phyloP scores from a whole-genome alignment of 805 yeast genomes.

The Spathaspora passalidarum region DNA sequence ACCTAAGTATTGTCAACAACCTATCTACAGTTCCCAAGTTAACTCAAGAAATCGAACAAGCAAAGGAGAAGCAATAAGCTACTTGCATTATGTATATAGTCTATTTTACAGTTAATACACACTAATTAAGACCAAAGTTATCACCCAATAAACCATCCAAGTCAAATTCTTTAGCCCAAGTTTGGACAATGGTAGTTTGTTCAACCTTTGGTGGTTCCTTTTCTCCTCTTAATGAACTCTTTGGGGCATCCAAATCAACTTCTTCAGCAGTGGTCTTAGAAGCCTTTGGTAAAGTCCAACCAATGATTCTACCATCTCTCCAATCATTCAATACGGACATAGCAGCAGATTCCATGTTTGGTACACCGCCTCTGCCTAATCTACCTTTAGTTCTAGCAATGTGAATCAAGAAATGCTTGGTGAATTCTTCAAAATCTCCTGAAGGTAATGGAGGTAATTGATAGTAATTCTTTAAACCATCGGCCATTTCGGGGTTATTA shows the following conservation, averaged over 20 bases:
- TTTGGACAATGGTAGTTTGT: conserved; percentile 75
- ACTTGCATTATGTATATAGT: background rate
- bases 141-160: conserved; percentile 72
- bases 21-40: conserved; percentile 9
- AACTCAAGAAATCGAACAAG: background rate
- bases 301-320: conserved; percentile 93
- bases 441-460: conserved; percentile 78
- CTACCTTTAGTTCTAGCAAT: conserved; percentile 92
- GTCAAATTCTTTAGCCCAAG: conserved; percentile 94
- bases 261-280: conserved; percentile 34
- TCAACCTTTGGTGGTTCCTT: conserved; percentile 50
- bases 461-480: conserved; percentile 69
- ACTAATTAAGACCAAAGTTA: conserved; percentile 32
- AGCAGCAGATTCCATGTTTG: conserved; percentile 85
- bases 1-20: conserved; percentile 23
- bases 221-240: conserved; percentile 40
- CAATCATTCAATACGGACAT: conserved; percentile 82
- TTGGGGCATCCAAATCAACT: conserved; percentile 29
- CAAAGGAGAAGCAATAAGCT: background rate
- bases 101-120: background rate
- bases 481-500: conserved; percentile 73
- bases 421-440: conserved; percentile 66
- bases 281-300: conserved; percentile 78
- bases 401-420: conserved; percentile 85
- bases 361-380: conserved; percentile 88